A percentile compares a stretch with the other conserved stretches of the same genome.
Evolutionary conservation across 805 yeast genomes (phyloP).

Genomic region (Wickerhamiella musiphila): DNA sequence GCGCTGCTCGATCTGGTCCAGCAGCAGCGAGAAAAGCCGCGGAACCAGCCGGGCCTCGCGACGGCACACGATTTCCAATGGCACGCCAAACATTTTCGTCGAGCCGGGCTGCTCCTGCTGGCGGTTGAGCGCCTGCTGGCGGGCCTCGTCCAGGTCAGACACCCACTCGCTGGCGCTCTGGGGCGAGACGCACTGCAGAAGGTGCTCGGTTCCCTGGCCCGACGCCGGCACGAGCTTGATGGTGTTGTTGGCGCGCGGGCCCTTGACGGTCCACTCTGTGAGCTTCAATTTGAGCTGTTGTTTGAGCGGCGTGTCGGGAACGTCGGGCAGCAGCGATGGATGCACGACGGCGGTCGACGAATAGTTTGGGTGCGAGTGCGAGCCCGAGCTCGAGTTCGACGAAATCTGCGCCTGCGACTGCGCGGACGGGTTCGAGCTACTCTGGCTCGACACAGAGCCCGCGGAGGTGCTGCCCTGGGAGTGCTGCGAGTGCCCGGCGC

Average conservation of each 20-base stretch:
- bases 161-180: slow-evolving; percentile 64
- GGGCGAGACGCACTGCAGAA: slow-evolving; percentile 49
- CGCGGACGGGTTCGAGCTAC: neutral
- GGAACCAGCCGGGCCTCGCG: slow-evolving; percentile 54
- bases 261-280: slow-evolving; percentile 24
- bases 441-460: neutral
- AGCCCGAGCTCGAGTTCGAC: neutral
- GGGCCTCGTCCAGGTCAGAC: slow-evolving; percentile 14
- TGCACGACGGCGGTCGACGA: slow-evolving; percentile 29
- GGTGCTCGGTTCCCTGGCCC: slow-evolving; percentile 7
- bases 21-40: slow-evolving; percentile 40
- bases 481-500: slow-evolving; percentile 6
- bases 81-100: slow-evolving; percentile 68
- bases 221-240: slow-evolving; percentile 1
- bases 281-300: slow-evolving; percentile 34
- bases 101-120: slow-evolving; percentile 9
- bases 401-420: neutral
- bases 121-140: slow-evolving; percentile 4
- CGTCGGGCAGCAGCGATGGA: slow-evolving; percentile 44
- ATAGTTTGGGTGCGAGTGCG: neutral
- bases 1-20: slow-evolving; percentile 64
- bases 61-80: slow-evolving; percentile 55
- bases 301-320: slow-evolving; percentile 28
- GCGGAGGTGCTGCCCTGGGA: neutral
- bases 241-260: slow-evolving; percentile 1